These are phyloP conservation scores for Jatropha curcas DNA, from an alignment of 345 rosid species.

Conservation along the genomic window DNA sequence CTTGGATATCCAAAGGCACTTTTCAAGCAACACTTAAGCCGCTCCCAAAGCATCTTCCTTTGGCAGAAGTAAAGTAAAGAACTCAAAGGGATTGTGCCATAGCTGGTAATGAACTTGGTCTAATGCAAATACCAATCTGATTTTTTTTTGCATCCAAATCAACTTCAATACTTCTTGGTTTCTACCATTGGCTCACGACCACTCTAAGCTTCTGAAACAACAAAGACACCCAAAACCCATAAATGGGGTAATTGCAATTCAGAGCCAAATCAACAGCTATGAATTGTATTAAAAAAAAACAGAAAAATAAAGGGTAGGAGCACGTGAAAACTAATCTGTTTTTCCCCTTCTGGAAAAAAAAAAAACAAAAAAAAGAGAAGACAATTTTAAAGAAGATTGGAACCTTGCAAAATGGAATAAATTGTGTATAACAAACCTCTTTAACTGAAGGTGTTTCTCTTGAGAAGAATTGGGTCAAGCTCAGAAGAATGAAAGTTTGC, in stretches of 20 bases:
- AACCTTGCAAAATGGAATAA: neutral
- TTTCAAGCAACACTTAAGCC: slow-evolving; percentile 74
- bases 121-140: slow-evolving; percentile 70
- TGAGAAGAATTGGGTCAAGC: slow-evolving; percentile 23
- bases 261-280: neutral
- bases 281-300: neutral
- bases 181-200: slow-evolving; percentile 77
- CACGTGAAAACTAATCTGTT: too few relatives aligned
- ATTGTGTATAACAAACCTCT: slow-evolving; percentile 39
- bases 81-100: slow-evolving; percentile 77
- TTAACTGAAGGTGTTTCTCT: slow-evolving; percentile 26
- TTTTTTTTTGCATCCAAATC: slow-evolving; percentile 87
- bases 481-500: slow-evolving; percentile 33
- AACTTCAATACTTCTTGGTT: slow-evolving; percentile 77
- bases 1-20: slow-evolving; percentile 82
- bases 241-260: too few relatives aligned
- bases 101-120: slow-evolving; percentile 69
- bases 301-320: neutral
- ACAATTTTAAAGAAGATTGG: neutral
- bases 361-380: too few relatives aligned
- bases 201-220: slow-evolving; percentile 58
- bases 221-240: neutral
- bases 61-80: slow-evolving; percentile 88
- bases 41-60: slow-evolving; percentile 88
- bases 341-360: too few relatives aligned